phyloP scores from a whole-genome alignment of 805 yeast genomes.

The Groenewaldozyma tartarivorans region DNA sequence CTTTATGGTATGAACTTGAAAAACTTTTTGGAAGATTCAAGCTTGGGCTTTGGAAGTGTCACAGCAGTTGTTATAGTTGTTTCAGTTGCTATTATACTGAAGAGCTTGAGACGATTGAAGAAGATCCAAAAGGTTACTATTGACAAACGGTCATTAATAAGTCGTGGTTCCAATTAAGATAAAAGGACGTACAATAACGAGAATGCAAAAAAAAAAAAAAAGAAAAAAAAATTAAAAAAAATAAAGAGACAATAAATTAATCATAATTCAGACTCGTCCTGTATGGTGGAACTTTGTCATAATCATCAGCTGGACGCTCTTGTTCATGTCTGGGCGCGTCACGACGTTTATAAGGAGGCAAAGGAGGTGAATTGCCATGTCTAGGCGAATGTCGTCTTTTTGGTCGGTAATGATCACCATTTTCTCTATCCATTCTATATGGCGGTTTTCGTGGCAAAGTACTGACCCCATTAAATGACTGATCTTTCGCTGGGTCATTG shows the following conservation, averaged over 20 bases:
- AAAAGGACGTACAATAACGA: not conserved
- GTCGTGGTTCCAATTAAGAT: not conserved
- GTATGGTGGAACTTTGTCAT: slow-evolving; percentile 2
- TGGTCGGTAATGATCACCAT: not conserved
- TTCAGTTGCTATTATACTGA: slow-evolving; percentile 37
- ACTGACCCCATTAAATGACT: not conserved
- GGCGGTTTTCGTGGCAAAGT: not conserved
- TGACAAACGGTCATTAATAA: not conserved
- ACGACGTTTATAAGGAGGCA: slow-evolving; percentile 9
- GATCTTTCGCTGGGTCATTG: not conserved
- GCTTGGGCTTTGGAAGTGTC: slow-evolving; percentile 55
- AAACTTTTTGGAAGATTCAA: slow-evolving; percentile 79
- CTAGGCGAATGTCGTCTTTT: not conserved
- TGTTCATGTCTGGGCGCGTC: not conserved
- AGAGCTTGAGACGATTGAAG: slow-evolving; percentile 49
- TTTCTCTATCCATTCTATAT: not conserved
- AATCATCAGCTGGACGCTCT: slow-evolving; percentile 1
- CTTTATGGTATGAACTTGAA: slow-evolving; percentile 94
- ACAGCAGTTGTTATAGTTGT: slow-evolving; percentile 37
- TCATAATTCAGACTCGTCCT: slow-evolving; percentile 1
- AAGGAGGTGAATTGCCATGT: not conserved
- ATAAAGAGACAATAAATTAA: not conserved
- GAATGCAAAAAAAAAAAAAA: not conserved
- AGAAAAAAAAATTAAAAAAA: not conserved
- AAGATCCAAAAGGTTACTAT: slow-evolving; percentile 67